Evolutionary conservation across 768 basidiomycete genomes (phyloP), one percentile per base, ranked within the genome.

Genomic region (Suillus plorans): DNA sequence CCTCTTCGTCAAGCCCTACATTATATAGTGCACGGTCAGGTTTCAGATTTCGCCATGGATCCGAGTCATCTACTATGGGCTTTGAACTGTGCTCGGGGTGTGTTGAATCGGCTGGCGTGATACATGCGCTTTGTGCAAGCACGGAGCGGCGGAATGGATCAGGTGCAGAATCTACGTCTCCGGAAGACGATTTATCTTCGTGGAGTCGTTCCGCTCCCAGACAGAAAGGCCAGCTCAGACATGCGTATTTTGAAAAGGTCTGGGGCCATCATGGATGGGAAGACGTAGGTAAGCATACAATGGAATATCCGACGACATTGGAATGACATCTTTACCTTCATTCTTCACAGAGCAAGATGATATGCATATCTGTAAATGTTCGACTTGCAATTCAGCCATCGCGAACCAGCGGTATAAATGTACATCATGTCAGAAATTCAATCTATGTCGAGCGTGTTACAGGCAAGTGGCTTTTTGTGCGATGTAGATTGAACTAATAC

Each of bases 231-330:
- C 85, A 90, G 66, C 75, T 90, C 57, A 84, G 95, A 13, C 95
- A 98, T 73, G 89, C 92, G 1, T 98, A 91, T 73, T 76, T 86
- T 52, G 95, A 97, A 77, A 92, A 92, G 74, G 82, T 91, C 3
- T 97, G 95, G 96, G 88, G 88, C 1, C 84, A 84, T 39, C 78
- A 79, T 49, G 91, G 92, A 1, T 97, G 96, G 96, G 88, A 88
- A 64, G 92, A 95, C 72, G 88, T 97, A 61, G 92, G 95, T 95
- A 72, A 66, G 90, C 83, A 52, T 45, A 55, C 22, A 42, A 52
- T 39, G 53, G 20, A 42, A 28, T 28, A 59, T 20, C 16, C 22
- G 14, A 7, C 18, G 14, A 20, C 25, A 18, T 42, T 13, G 25
- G 18, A 10, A 10, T 25, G 22, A 58, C 9, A 58, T 41, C 25